phyloP scores from a whole-genome alignment of 208 protist species.

The Paratrypanosoma confusum region DNA sequence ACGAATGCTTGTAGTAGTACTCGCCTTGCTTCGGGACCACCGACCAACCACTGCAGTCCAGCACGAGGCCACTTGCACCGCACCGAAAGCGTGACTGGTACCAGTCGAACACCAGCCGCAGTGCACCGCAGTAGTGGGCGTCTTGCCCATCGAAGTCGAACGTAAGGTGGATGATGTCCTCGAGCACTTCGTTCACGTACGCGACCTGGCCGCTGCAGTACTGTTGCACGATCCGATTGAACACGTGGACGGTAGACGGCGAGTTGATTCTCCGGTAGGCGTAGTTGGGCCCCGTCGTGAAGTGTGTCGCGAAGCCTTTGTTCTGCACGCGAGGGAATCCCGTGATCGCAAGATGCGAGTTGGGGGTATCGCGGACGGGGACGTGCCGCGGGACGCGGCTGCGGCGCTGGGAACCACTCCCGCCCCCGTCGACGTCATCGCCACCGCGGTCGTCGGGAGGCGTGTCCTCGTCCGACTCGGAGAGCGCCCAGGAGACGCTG shows the following conservation, averaged over 20 bases:
- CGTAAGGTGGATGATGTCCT: slow-evolving; percentile 27
- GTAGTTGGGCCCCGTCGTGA: slow-evolving; percentile 42
- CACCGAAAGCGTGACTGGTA: slow-evolving; percentile 16
- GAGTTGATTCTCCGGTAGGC: slow-evolving; percentile 37
- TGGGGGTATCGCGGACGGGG: too few species aligned
- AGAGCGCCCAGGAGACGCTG: too few species aligned
- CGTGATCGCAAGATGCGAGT: slow-evolving; percentile 27
- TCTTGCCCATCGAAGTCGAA: slow-evolving; percentile 46
- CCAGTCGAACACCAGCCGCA: slow-evolving; percentile 32
- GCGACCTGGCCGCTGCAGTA: slow-evolving; percentile 18
- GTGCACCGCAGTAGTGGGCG: slow-evolving; percentile 18
- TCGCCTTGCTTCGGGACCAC: slow-evolving; percentile 14
- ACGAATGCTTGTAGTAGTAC: slow-evolving; percentile 48
- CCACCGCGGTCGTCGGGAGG: too few species aligned
- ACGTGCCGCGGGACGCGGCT: too few species aligned
- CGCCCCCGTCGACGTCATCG: too few species aligned
- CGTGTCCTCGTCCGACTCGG: too few species aligned
- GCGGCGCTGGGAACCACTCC: too few species aligned
- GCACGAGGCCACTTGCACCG: slow-evolving; percentile 19
- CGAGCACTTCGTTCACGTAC: slow-evolving; percentile 57
- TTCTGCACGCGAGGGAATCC: slow-evolving; percentile 39
- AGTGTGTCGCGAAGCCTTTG: slow-evolving; percentile 46
- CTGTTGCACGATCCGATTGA: slow-evolving; percentile 37
- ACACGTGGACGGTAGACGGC: slow-evolving; percentile 19
- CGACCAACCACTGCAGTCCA: slow-evolving; percentile 38